These are phyloP conservation scores for Comarum palustre DNA, from an alignment of 306 rosid genomes.

Conservation along the genomic window DNA sequence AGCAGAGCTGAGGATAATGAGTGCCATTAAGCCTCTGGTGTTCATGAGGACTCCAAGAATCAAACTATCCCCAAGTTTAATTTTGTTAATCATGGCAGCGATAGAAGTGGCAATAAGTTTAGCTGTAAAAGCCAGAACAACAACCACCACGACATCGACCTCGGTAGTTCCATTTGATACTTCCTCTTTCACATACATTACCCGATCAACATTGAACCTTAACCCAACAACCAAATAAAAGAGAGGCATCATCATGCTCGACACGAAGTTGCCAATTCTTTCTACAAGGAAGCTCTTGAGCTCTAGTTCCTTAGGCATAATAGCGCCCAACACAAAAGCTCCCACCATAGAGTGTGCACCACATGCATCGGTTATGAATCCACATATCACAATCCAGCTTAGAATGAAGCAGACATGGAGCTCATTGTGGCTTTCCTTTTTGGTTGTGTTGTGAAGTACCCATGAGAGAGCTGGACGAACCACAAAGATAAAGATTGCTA, in stretches of 20 bases:
- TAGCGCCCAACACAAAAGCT: conserved; percentile 35
- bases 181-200: not conserved
- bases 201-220: not conserved
- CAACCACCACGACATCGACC: not conserved
- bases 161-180: not conserved
- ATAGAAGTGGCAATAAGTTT: conserved; percentile 30
- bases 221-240: conserved; percentile 25
- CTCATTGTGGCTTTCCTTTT: conserved; percentile 21
- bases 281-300: conserved; percentile 23
- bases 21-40: conserved; percentile 32
- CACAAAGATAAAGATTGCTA: conserved; percentile 11
- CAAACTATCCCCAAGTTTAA: conserved; percentile 28
- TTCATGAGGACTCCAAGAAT: conserved; percentile 34
- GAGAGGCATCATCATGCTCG: conserved; percentile 29
- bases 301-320: conserved; percentile 37
- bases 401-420: conserved; percentile 30
- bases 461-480: conserved; percentile 34
- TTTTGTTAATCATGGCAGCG: conserved; percentile 18
- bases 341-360: conserved; percentile 44
- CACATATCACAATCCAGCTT: conserved; percentile 20
- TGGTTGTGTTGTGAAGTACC: conserved; percentile 7
- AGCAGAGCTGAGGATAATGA: conserved; percentile 22
- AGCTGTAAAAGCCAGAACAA: conserved; percentile 8
- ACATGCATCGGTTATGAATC: conserved; percentile 30
- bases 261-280: conserved; percentile 31